Evolutionary conservation across 352 stramenopile genomes (phyloP), one percentile per base, ranked within the genome.

Genomic region (Peronospora destructor): DNA sequence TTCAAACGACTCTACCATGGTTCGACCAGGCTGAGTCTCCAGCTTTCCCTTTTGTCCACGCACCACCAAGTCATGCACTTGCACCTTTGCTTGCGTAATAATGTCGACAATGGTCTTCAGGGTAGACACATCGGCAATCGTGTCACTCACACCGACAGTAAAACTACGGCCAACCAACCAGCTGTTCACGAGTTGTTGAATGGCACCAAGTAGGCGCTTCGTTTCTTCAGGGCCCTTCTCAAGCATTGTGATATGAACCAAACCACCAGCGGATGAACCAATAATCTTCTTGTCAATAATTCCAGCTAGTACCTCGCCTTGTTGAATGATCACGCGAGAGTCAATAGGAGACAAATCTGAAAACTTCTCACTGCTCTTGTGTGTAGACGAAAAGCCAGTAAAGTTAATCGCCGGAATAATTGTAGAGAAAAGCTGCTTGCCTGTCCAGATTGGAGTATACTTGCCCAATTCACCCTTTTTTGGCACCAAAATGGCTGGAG

Each of bases 231-330:
- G 77, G n/a, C 88, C 88, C 58, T 94, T 91, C 37, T 96, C 84
- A 12, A 96, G 67, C 94, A 96, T 98, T 19, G 86, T 94, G 17
- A 96, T 97, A 69, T 99, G 97, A 43, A 99, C 96, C 17, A 99
- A 74, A 61, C 95, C 95, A 55, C 96, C 96, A 30, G 78, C 96
- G 44, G 91, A 95, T 11, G 92, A 97, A 61, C 97, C 97, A 64
- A 99, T 97, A 14, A 90, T 97, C 62, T 98, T 98, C 75, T 99
- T 99, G 68, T 99, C 96, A 68, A 99, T 97, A 29, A 97, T 98
- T 59, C 97, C 97, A 60, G 93, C 89, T 11, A 99, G 61, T 2
- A 99, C 61, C 59, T 98, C 90, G 48, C 96, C 97, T 46, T 97
- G 86, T 53, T 98, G 84, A 28, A 99, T 97, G 47, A 97, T 93